Base-by-base conservation (phyloP, 768 basidiomycete species). In the Russula brevipes region DNA sequence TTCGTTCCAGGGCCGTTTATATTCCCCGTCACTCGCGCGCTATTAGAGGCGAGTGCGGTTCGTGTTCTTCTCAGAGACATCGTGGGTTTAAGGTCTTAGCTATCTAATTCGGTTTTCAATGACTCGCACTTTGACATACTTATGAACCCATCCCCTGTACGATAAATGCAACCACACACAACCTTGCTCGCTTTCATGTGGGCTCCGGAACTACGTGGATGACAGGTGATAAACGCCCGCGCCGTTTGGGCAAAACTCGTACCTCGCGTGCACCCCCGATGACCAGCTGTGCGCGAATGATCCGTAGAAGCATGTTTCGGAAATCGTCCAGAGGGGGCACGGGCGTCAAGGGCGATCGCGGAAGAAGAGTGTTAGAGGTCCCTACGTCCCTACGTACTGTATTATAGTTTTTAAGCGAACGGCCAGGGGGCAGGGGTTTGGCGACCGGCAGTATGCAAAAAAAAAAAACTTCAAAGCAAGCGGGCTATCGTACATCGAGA, bases 361-460 rank as follows among this genome's bases (percentile, higher is more conserved):
- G 31, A 36, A 35, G 31, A 54, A 35, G 42, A 62, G 65, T 66
- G 57, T 39, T 58, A 54, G 65, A 54, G 50, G 65, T 59, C 65
- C 64, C 19, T 4, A 30, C 11, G 50, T 45, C 12, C 19, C 10
- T 30, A 24, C 24, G 24, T 24, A 24, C 24, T 24, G 24, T 24
- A 24, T 24, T 24, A 24, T 24, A 24, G 24, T 24, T 2, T 14
- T n/a, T 38, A 45, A 35, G 57, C 62, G 33, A 54, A 5, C 30
- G 5, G 49, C 61, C 61, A 59, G 19, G 39, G 46, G 33, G 33
- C 42, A 24, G 59, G 36, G 16, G 10, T 38, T 39, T 51, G 58
- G 58, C 58, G 39, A 12, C 31, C n/a, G 38, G 39, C 14, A 36
- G 39, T 39, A 41, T 35, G 5, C 49, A 44, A 4, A n/a, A 38